A percentile compares a stretch with the other conserved stretches of the same genome.
phyloP scores from a whole-genome alignment of 768 basidiomycete genomes.

The Erythrobasidium yunnanense region DNA sequence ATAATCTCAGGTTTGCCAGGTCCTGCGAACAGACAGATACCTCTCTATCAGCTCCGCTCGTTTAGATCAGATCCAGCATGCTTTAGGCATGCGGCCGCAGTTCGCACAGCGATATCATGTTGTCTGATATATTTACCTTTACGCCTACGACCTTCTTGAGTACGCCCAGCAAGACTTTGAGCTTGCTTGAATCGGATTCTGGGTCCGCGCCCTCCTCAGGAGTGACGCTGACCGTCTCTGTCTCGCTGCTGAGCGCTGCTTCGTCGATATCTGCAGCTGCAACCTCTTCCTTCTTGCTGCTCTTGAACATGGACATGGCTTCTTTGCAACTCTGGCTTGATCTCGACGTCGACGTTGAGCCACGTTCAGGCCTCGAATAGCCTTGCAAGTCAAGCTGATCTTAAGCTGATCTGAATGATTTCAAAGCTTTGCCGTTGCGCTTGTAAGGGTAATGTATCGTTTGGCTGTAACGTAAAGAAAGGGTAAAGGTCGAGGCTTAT shows the following conservation, averaged over 20 bases:
- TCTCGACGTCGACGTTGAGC: not conserved
- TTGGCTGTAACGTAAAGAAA: too few relatives aligned
- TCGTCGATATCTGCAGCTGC: slow-evolving; percentile 28
- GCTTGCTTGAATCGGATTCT: slow-evolving; percentile 32
- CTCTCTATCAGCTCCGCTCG: too few relatives aligned
- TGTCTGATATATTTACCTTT: slow-evolving; percentile 24
- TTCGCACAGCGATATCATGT: not conserved
- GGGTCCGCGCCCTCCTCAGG: slow-evolving; percentile 32
- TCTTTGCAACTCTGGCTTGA: too few relatives aligned
- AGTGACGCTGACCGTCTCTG: not conserved
- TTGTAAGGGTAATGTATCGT: too few relatives aligned
- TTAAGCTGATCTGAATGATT: not conserved
- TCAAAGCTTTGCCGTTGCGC: not conserved
- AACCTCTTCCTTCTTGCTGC: slow-evolving; percentile 11
- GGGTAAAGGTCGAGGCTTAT: too few relatives aligned
- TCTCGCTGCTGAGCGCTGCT: slow-evolving; percentile 27
- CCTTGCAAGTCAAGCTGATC: not conserved
- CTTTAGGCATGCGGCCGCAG: too few relatives aligned
- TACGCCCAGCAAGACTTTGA: slow-evolving; percentile 32
- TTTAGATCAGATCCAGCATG: too few relatives aligned
- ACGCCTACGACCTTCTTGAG: slow-evolving; percentile 33
- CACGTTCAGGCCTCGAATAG: not conserved
- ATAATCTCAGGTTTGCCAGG: slow-evolving; percentile 31
- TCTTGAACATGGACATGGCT: not conserved
- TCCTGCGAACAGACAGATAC: too few relatives aligned